A percentile compares a stretch with the other conserved stretches of the same genome.
Evolutionary conservation across 2,329 filamentous ascomycete species (phyloP).

Genomic region (Paracoccidioides lutzii): DNA sequence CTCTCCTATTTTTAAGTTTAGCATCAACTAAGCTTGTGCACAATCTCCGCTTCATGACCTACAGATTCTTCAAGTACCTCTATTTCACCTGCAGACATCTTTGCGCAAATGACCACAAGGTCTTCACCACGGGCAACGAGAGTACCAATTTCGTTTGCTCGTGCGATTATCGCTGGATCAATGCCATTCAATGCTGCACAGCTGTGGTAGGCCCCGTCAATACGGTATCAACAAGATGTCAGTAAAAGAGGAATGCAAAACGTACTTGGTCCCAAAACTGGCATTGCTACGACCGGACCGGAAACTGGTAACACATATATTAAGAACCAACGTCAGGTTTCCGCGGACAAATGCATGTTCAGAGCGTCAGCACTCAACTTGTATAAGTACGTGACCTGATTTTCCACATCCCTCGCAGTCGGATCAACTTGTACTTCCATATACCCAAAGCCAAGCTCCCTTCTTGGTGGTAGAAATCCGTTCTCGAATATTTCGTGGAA

Average conservation of each 20-base stretch:
- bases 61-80: constrained; percentile 56
- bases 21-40: not conserved
- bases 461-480: constrained; percentile 36
- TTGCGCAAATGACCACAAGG: constrained; percentile 57
- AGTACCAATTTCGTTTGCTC: constrained; percentile 60
- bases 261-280: constrained; percentile 64
- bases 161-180: constrained; percentile 53
- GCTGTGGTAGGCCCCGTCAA: constrained; percentile 19
- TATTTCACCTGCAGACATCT: constrained; percentile 50
- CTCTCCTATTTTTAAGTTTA: constrained; percentile 29
- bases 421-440: constrained; percentile 43
- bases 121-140: constrained; percentile 62
- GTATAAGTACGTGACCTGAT: constrained; percentile 56
- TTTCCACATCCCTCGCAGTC: constrained; percentile 31
- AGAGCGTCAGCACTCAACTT: constrained; percentile 28
- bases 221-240: not conserved
- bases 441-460: constrained; percentile 41
- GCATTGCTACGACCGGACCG: constrained; percentile 55
- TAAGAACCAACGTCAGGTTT: not conserved
- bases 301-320: constrained; percentile 28
- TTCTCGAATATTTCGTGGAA: constrained; percentile 47
- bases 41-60: constrained; percentile 12
- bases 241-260: not conserved
- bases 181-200: constrained; percentile 85
- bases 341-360: not conserved